Conservation (phyloP, 2,329 filamentous ascomycete species). For the Fusarium sp. region DNA sequence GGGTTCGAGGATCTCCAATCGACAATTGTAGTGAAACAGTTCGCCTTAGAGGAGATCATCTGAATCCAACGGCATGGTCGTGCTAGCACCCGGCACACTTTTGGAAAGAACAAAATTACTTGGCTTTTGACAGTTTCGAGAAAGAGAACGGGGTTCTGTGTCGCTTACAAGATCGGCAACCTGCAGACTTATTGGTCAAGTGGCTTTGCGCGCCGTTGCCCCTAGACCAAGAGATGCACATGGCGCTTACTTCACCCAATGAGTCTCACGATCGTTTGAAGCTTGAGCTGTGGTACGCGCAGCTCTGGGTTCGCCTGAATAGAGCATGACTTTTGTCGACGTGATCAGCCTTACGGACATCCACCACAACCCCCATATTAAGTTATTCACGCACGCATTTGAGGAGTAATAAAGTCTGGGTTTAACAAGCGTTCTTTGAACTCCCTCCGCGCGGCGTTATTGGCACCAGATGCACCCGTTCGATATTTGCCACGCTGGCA, state of each 20-base stretch:
- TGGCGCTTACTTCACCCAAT: slow-evolving; percentile 36
- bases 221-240: slow-evolving; percentile 28
- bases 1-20: background rate
- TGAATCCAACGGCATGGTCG: background rate
- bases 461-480: slow-evolving; percentile 34
- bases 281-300: slow-evolving; percentile 31
- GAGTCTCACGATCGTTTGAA: slow-evolving; percentile 5
- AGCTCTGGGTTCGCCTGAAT: slow-evolving; percentile 32
- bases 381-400: slow-evolving; percentile 8
- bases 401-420: slow-evolving; percentile 4
- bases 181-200: slow-evolving; percentile 15
- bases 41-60: background rate
- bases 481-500: slow-evolving; percentile 44
- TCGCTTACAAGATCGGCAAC: slow-evolving; percentile 29
- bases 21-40: background rate
- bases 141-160: slow-evolving; percentile 8
- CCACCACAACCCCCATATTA: slow-evolving; percentile 6
- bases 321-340: background rate
- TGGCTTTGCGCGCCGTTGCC: slow-evolving; percentile 13
- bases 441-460: slow-evolving; percentile 10
- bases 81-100: background rate
- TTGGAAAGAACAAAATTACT: background rate
- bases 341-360: slow-evolving; percentile 16
- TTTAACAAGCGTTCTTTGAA: slow-evolving; percentile 3
- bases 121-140: slow-evolving; percentile 1